Evolutionary conservation across 148 eudicot genomes (phyloP), one percentile per base, ranked within the genome.

Genomic region (Rhododendron griersonianum): DNA sequence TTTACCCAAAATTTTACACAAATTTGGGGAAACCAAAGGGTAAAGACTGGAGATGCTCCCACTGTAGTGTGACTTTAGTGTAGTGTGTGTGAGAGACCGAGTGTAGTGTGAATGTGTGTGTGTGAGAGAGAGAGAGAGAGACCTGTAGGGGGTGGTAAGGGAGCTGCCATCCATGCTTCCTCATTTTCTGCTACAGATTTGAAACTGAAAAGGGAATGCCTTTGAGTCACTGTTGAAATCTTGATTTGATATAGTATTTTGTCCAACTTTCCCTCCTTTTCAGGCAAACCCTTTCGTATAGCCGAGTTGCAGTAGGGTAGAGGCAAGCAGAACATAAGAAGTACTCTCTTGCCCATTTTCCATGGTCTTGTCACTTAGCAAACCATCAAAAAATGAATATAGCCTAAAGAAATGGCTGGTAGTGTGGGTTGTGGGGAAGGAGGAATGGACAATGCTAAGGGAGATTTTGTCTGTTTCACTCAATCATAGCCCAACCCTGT

Each of bases 121-220:
- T 98, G 95, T 98, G 95, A 37, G 45, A 61, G 33, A 78, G 76
- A 74, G 53, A 35, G 41, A 48, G 75, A 78, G 80, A 75, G 61
- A 95, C 99, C 95, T 96, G 98, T 84, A 96, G 96, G 78, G 99
- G 99, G 86, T 96, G 99, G 80, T 94, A 94, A 76, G 99, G 99
- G 81, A 95, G 98, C 88, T 95, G 93, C 99, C 99, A 96, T 86
- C 99, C 99, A 91, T 96, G 96, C 89, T 94, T 96, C 88, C 98
- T 96, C 99, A 96, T 96, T 83, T 85, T 90, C 76, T 88, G 59
- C 45, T 63, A 57, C 55, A 71, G 65, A 48, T 41, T 87, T 73
- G 71, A 57, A 84, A 80, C 37, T 14, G 53, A 89, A 81, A 39
- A 84, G 11, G 50, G 73, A 75, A 77, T 33, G 35, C 41, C 63